These are phyloP conservation scores for Ustilago crameri DNA, from an alignment of 1,284 basidiomycete species.

Conservation along the genomic window DNA sequence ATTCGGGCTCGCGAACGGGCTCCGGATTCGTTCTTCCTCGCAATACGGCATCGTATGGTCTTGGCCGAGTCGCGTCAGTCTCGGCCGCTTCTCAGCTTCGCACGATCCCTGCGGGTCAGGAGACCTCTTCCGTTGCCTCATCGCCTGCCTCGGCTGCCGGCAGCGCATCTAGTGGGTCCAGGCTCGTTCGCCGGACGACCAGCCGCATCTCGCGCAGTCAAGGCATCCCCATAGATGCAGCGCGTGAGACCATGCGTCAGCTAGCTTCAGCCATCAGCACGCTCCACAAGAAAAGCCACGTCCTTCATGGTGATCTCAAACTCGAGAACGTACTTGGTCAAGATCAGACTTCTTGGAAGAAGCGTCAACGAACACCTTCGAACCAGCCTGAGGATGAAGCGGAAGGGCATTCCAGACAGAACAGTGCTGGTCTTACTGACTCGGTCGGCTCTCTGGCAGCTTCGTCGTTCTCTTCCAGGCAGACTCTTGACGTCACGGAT, in stretches of 20 bases:
- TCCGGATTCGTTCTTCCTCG: slow-evolving; percentile 37
- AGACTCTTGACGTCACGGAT: slow-evolving; percentile 54
- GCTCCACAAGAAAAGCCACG: slow-evolving; percentile 80
- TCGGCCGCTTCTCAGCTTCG: slow-evolving; percentile 38
- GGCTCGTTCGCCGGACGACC: slow-evolving; percentile 30
- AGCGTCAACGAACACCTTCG: slow-evolving; percentile 30
- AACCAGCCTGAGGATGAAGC: slow-evolving; percentile 6
- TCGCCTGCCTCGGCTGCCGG: slow-evolving; percentile 40
- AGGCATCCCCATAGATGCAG: slow-evolving; percentile 70
- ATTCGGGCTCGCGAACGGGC: slow-evolving; percentile 33
- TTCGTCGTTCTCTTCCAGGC: slow-evolving; percentile 68
- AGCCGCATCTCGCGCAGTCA: slow-evolving; percentile 40
- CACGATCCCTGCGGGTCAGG: slow-evolving; percentile 45
- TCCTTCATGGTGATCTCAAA: slow-evolving; percentile 78
- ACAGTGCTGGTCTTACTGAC: slow-evolving; percentile 14
- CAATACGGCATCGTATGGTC: slow-evolving; percentile 10
- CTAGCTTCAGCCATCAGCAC: slow-evolving; percentile 86
- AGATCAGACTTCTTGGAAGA: slow-evolving; percentile 41
- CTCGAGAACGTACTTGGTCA: slow-evolving; percentile 86
- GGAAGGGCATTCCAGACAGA: slow-evolving; percentile 13
- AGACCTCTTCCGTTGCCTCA: slow-evolving; percentile 27
- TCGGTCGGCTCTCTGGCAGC: slow-evolving; percentile 32
- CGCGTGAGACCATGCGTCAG: slow-evolving; percentile 87
- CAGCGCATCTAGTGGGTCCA: slow-evolving; percentile 36
- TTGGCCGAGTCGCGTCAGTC: slow-evolving; percentile 34